phyloP scores from a whole-genome alignment of 495 filamentous ascomycete species.

The Cercophora newfieldiana region DNA sequence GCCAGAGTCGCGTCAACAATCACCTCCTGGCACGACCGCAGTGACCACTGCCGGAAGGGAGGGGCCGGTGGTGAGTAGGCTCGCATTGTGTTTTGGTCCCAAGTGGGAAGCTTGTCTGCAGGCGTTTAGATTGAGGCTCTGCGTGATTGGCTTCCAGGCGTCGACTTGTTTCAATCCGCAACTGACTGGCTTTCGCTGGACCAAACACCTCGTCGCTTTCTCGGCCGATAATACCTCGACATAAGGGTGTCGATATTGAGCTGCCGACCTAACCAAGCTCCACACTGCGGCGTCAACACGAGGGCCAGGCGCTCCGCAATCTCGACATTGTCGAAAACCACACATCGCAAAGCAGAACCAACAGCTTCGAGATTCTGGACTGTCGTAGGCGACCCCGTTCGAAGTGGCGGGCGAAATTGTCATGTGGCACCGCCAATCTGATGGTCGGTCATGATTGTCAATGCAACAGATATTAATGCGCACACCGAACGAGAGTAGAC shows the following conservation, averaged over 20 bases:
- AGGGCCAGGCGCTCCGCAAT: slow-evolving; percentile 20
- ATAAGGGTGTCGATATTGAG: slow-evolving; percentile 31
- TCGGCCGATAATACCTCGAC: slow-evolving; percentile 37
- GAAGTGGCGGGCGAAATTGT: slow-evolving; percentile 20
- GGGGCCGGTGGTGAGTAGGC: not conserved
- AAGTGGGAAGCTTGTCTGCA: slow-evolving; percentile 26
- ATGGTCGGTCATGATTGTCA: slow-evolving; percentile 23
- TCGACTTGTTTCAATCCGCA: slow-evolving; percentile 33
- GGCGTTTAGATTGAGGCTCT: slow-evolving; percentile 22
- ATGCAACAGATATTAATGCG: slow-evolving; percentile 33
- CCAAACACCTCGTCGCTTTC: slow-evolving; percentile 31
- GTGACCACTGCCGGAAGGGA: slow-evolving; percentile 15
- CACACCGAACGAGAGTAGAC: slow-evolving; percentile 1
- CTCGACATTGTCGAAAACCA: slow-evolving; percentile 15
- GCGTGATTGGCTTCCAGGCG: slow-evolving; percentile 27
- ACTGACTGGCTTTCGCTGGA: slow-evolving; percentile 13
- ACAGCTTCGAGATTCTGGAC: not conserved
- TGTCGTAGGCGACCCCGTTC: not conserved
- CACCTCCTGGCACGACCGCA: not conserved
- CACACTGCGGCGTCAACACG: slow-evolving; percentile 11
- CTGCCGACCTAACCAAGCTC: slow-evolving; percentile 24
- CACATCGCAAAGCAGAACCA: not conserved
- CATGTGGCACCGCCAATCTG: slow-evolving; percentile 28
- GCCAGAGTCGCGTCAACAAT: not conserved
- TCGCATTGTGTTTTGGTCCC: slow-evolving; percentile 24